Evolutionary conservation across 768 basidiomycete genomes (phyloP), one percentile per base, ranked within the genome.

Genomic region (Kwoniella dendrophila): DNA sequence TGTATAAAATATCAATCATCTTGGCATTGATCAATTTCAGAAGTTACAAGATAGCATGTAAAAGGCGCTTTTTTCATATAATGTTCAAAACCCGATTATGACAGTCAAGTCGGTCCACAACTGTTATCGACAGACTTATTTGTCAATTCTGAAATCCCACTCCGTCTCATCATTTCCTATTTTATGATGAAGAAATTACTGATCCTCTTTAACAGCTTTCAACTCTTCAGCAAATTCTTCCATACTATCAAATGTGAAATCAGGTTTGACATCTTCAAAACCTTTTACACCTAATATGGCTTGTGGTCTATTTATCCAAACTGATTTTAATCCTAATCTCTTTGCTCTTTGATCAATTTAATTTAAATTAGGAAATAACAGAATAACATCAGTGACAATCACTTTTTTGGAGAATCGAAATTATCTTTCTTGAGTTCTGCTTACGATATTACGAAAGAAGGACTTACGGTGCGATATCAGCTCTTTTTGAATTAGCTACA

Each of bases 381-480:
- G 36, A 24, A 20, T 33, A 33, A 29, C 10, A 24, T 11, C 45
- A 45, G n/a, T n/a, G n/a, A n/a, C n/a, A n/a, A n/a, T n/a, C n/a
- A n/a, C n/a, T n/a, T n/a, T n/a, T n/a, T n/a, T n/a, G n/a, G n/a
- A n/a, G n/a, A n/a, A n/a, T n/a, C n/a, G 29, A 57, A 22, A 24
- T 30, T 16, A n/a, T 10, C 26, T 32, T 11, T 16, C 8, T 26
- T 36, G 51, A 18, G 8, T 48, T n/a, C n/a, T n/a, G n/a, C n/a
- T n/a, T n/a, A n/a, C n/a, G n/a, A 36, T 22, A 20, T 24, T 12
- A 4, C 24, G 32, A 32, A 18, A 27, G 33, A 41, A 18, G 34
- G 1, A 59, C 66, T 50, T 29, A 71, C 69, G 69, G 69, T 22
- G 44, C 34, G 30, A 71, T 49, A 56, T 71, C 69, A 32, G 64